Conservation (phyloP, 495 filamentous ascomycete species). For the Bathelium albidoporum region DNA sequence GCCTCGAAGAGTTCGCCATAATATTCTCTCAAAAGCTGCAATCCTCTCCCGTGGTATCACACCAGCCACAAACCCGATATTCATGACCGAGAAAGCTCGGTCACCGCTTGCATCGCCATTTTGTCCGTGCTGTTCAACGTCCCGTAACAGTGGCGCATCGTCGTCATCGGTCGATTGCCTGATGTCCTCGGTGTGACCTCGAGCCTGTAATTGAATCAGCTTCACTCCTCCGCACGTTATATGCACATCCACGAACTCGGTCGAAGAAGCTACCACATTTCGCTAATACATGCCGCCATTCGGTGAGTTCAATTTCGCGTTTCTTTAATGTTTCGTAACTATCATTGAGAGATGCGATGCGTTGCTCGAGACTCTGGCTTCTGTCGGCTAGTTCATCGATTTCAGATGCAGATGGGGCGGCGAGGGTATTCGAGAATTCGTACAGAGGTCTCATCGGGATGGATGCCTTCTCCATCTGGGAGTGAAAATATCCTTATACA, state of each 20-base stretch:
- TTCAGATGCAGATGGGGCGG: slow-evolving; percentile 78
- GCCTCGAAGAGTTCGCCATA: slow-evolving; percentile 92
- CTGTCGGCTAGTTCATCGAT: slow-evolving; percentile 92
- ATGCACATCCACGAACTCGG: slow-evolving; percentile 38
- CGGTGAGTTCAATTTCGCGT: slow-evolving; percentile 88
- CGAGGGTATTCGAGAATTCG: slow-evolving; percentile 71
- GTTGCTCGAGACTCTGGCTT: slow-evolving; percentile 81
- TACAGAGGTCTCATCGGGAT: slow-evolving; percentile 76
- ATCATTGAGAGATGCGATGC: slow-evolving; percentile 83
- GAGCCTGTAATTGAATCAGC: slow-evolving; percentile 45
- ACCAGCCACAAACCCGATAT: slow-evolving; percentile 99
- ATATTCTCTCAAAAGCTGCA: slow-evolving; percentile 88
- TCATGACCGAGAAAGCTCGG: slow-evolving; percentile 87
- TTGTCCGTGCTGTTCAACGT: slow-evolving; percentile 66
- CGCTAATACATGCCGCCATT: slow-evolving; percentile 94
- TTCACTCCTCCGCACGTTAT: slow-evolving; percentile 1
- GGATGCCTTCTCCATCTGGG: slow-evolving; percentile 84
- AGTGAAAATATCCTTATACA: slow-evolving; percentile 68
- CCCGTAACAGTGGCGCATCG: slow-evolving; percentile 42
- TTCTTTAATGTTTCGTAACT: slow-evolving; percentile 98
- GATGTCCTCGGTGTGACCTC: slow-evolving; percentile 94
- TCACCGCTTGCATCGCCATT: slow-evolving; percentile 64
- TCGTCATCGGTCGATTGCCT: slow-evolving; percentile 79
- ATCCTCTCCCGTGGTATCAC: slow-evolving; percentile 91
- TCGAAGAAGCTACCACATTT: slow-evolving; percentile 98